A percentile compares a stretch with the other conserved stretches of the same genome.
These are phyloP conservation scores for Epichloe brachyelytri DNA, from an alignment of 2,329 filamentous ascomycete genomes.

Conservation along the genomic window DNA sequence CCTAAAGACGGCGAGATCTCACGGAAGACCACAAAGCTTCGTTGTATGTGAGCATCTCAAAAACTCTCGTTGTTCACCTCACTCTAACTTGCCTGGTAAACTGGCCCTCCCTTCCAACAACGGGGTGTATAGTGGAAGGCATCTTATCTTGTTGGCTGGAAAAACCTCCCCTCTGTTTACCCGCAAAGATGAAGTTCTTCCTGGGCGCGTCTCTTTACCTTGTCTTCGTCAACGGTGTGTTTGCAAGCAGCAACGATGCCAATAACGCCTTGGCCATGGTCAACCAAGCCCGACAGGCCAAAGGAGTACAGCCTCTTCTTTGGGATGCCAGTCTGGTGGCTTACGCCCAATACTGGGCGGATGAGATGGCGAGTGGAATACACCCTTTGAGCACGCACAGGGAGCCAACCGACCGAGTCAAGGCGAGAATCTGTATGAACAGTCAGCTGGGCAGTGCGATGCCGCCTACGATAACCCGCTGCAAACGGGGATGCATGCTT, in stretches of 20 bases:
- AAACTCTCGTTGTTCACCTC: no score
- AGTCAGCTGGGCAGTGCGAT: constrained; percentile 18
- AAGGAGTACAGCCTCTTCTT: constrained; percentile 15
- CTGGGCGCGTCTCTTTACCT: constrained; percentile 4
- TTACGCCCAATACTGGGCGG: constrained; percentile 23
- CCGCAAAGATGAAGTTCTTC: constrained; percentile 4
- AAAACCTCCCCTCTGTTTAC: no score
- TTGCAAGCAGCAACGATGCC: constrained; percentile 13
- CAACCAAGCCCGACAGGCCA: constrained; percentile 18
- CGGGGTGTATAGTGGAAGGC: no score
- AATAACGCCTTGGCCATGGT: constrained; percentile 15
- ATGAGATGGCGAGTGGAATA: constrained; percentile 18
- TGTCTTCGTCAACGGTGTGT: neutral
- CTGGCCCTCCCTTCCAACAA: neutral
- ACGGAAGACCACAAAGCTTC: no score
- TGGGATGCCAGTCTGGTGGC: constrained; percentile 19
- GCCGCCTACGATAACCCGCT: constrained; percentile 16
- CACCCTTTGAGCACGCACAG: constrained; percentile 19
- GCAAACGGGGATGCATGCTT: constrained; percentile 17
- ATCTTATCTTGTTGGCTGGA: no score
- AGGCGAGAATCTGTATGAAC: constrained; percentile 22
- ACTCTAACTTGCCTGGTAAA: neutral
- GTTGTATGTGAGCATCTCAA: no score
- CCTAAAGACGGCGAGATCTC: neutral
- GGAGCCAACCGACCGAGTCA: constrained; percentile 19